These are phyloP conservation scores for Coemansia sp. DNA, from an alignment of 192 early-diverging fungal genomes.

Conservation along the genomic window DNA sequence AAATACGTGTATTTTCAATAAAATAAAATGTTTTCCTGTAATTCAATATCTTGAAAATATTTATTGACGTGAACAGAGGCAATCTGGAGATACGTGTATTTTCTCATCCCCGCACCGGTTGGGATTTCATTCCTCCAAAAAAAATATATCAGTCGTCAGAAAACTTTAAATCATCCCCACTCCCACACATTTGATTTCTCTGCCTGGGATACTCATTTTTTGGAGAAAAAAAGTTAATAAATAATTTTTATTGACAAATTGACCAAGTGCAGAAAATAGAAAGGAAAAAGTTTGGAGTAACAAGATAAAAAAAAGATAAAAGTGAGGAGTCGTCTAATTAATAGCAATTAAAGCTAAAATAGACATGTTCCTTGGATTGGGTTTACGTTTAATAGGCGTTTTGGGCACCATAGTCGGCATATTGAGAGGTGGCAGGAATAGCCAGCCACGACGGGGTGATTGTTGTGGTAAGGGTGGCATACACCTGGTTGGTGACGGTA, in stretches of 20 bases:
- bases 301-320: background rate
- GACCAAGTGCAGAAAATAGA: slow-evolving; percentile 14
- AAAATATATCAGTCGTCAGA: too few species aligned
- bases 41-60: too few species aligned
- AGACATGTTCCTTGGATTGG: background rate
- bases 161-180: too few species aligned
- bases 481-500: slow-evolving; percentile 45
- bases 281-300: slow-evolving; percentile 6
- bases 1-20: too few species aligned
- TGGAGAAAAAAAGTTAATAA: background rate
- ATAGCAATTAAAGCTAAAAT: background rate
- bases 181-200: background rate
- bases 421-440: slow-evolving; percentile 13
- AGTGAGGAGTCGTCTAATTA: background rate
- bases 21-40: too few species aligned
- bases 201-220: background rate
- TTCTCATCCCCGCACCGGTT: too few species aligned
- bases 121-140: too few species aligned
- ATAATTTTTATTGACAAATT: slow-evolving; percentile 13
- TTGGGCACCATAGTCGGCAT: background rate
- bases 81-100: too few species aligned
- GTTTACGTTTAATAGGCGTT: background rate
- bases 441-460: slow-evolving; percentile 46
- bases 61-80: too few species aligned
- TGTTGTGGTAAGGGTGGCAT: slow-evolving; percentile 39